A percentile compares a stretch with the other conserved stretches of the same genome.
These are phyloP conservation scores for Rhizopogon vinicolor DNA, from an alignment of 768 basidiomycete species.

Conservation along the genomic window DNA sequence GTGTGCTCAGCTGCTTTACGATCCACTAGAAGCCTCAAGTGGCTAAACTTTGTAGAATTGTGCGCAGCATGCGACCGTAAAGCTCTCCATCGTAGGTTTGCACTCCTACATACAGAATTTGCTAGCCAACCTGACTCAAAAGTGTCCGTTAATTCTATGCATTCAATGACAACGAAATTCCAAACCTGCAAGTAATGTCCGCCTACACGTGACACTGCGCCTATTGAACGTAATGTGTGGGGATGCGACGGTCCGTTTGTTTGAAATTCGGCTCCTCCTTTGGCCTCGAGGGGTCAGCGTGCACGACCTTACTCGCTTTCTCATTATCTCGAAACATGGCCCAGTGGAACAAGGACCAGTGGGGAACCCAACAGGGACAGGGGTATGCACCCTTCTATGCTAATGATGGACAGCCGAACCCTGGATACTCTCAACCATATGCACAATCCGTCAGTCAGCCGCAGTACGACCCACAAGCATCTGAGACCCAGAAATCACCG, in stretches of 20 bases:
- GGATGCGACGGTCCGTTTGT: background rate
- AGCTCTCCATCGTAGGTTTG: too few relatives aligned
- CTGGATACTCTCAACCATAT: conserved; percentile 21
- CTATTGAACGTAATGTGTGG: background rate
- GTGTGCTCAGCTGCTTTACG: too few relatives aligned
- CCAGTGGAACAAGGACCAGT: conserved; percentile 16
- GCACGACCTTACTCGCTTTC: background rate
- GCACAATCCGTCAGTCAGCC: conserved; percentile 18
- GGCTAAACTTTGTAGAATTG: too few relatives aligned
- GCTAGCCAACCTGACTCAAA: too few relatives aligned
- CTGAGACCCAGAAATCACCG: conserved; percentile 42
- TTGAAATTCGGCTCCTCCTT: background rate
- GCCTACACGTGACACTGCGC: too few relatives aligned
- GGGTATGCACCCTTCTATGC: conserved; percentile 6
- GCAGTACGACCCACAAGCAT: conserved; percentile 18
- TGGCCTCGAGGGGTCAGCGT: background rate
- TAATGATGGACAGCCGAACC: conserved; percentile 7
- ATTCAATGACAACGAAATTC: too few relatives aligned
- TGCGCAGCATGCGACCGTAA: too few relatives aligned
- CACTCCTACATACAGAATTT: too few relatives aligned
- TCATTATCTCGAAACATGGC: conserved; percentile 4
- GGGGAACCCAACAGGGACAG: conserved; percentile 10
- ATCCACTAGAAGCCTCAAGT: too few relatives aligned
- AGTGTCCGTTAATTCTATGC: too few relatives aligned
- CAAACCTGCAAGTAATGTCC: too few relatives aligned